Base-by-base conservation (phyloP, 805 yeast genomes). In the Starmerella scarabaei region DNA sequence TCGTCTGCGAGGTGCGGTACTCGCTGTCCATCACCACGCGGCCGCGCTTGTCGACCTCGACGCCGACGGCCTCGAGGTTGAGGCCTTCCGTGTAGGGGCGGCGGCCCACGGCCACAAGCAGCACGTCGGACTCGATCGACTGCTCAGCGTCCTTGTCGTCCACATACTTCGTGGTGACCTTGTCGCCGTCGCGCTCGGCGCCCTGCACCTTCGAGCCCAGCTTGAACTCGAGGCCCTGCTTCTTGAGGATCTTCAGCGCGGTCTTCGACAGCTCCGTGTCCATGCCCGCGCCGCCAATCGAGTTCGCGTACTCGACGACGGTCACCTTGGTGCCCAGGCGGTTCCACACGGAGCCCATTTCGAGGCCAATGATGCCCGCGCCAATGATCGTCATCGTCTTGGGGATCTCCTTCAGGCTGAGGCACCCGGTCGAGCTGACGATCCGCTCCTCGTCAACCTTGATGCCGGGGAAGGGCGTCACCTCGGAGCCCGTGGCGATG, bases 271-370 rank as follows among this genome's bases (percentile, higher is more conserved):
- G 85, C 71, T 91, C 99, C 38, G 69, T 79, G 63, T 91, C 99
- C 96, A 91, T 91, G 53, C 95, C 93, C 45, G 96, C 97, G 69
- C 98, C 98, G 69, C 98, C 98, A 59, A 91, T 80, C 49, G 91
- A 72, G 55, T 71, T 69, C 64, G 78, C 83, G 75, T 73, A 91
- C 72, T 91, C 99, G 45, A 91, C 67, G 41, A 91, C 80, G 33
- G 96, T 88, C 49, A 91, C 98, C 68, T 91, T 85, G 32, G 94
- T 68, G 33, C 99, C 99, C 56, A 91, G 68, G 66, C 98, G 77
- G 43, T 86, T 68, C 79, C 93, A 91, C 35, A 91, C 99, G 20
- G 97, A 86, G 49, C 94, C 98, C 95, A 91, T 91, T 70, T 91
- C 99, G 53, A 91, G 75, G 59, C 99, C 99, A 61, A 91, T 91